Conservation (phyloP, 495 filamentous ascomycete genomes). For the Penicillium argentinense region DNA sequence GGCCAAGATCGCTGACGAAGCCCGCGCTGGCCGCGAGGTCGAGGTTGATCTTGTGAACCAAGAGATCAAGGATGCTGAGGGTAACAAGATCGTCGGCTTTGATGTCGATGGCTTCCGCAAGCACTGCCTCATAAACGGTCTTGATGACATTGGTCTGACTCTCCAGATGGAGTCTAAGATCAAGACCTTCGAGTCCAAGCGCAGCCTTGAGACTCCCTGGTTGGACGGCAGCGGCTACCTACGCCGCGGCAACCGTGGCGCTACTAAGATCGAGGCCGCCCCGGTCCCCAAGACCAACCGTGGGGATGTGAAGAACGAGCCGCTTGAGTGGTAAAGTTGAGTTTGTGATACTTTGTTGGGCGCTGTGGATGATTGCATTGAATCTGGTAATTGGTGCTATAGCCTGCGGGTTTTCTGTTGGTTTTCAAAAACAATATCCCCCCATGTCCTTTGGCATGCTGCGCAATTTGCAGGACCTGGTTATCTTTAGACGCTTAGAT, state of each 20-base stretch:
- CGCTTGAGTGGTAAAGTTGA: conserved; percentile 78
- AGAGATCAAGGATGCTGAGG: conserved; percentile 71
- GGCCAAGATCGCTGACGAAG: conserved; percentile 73
- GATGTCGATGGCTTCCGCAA: conserved; percentile 90
- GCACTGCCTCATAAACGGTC: conserved; percentile 90
- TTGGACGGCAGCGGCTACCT: conserved; percentile 87
- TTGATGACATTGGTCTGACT: conserved; percentile 95
- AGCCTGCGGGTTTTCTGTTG: conserved; percentile 9
- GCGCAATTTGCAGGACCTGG: conserved; percentile 10
- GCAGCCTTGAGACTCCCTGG: conserved; percentile 83
- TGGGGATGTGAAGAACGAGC: conserved; percentile 80
- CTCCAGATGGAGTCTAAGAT: conserved; percentile 93
- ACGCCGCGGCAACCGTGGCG: conserved; percentile 59
- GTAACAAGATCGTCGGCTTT: conserved; percentile 71
- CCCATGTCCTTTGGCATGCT: conserved; percentile 12
- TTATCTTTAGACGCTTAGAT: conserved; percentile 15
- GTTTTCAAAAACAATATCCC: conserved; percentile 25
- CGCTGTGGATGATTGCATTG: conserved; percentile 9
- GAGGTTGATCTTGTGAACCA: conserved; percentile 91
- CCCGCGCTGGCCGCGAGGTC: conserved; percentile 78
- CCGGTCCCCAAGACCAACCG: conserved; percentile 89
- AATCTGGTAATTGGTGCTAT: conserved; percentile 9
- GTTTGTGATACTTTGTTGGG: conserved; percentile 6
- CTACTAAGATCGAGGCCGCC: conserved; percentile 75
- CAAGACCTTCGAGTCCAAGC: conserved; percentile 72